Conservation (phyloP, 768 basidiomycete genomes). For the Pholiota molesta region DNA sequence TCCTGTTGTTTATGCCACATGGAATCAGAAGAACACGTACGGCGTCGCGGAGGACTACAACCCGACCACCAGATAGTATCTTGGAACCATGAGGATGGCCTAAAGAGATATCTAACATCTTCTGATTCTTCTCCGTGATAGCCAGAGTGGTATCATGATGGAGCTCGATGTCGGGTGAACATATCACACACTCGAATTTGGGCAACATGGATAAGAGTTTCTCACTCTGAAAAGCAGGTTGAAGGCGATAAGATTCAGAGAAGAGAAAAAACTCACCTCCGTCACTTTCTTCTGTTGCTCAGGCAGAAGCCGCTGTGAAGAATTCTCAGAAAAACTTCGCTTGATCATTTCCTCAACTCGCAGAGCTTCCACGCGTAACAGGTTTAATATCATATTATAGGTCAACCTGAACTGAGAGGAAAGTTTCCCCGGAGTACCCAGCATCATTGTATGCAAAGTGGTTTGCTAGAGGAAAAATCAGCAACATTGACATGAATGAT, state of each 20-base stretch:
- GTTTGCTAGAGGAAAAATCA: conserved; percentile 53
- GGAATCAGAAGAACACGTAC: conserved; percentile 45
- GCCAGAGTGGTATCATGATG: conserved; percentile 76
- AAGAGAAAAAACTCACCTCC: conserved; percentile 55
- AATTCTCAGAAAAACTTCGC: conserved; percentile 97
- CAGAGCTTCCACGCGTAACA: conserved; percentile 94
- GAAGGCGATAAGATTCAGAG: conserved; percentile 10
- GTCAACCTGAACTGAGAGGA: conserved; percentile 96
- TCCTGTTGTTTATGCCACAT: background rate
- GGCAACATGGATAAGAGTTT: conserved; percentile 62
- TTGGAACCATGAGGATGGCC: conserved; percentile 68
- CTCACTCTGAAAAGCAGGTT: conserved; percentile 59
- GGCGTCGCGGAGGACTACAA: conserved; percentile 81
- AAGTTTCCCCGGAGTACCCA: conserved; percentile 90
- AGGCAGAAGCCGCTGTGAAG: conserved; percentile 88
- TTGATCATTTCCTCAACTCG: conserved; percentile 99
- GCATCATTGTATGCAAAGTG: conserved; percentile 84
- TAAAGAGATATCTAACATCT: conserved; percentile 61
- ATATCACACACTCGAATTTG: conserved; percentile 69
- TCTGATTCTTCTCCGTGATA: conserved; percentile 64
- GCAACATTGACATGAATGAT: background rate
- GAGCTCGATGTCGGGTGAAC: conserved; percentile 68
- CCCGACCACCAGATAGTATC: conserved; percentile 69
- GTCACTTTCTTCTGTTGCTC: conserved; percentile 89
- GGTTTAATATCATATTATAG: conserved; percentile 98